phyloP scores from a whole-genome alignment of 805 yeast species.

The Kazachstania kunashirensis region DNA sequence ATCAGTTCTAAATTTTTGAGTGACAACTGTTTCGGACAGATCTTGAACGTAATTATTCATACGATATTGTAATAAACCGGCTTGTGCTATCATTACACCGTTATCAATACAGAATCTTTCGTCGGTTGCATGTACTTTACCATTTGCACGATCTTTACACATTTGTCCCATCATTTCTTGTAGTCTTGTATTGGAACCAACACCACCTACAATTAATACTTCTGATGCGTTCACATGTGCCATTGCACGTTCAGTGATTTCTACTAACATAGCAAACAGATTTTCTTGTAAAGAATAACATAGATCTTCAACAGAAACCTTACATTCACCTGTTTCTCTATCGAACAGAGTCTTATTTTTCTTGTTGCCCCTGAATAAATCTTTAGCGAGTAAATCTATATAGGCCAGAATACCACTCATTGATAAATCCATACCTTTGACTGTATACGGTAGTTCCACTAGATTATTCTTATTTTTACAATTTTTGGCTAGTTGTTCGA shows the following conservation, averaged over 20 bases:
- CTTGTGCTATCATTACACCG: conserved; percentile 98
- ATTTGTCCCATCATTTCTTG: conserved; percentile 96
- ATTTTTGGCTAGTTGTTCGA: conserved; percentile 82
- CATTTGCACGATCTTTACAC: conserved; percentile 77
- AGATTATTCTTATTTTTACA: conserved; percentile 38
- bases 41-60: conserved; percentile 56
- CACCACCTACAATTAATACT: conserved; percentile 95
- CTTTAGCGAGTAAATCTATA: conserved; percentile 72
- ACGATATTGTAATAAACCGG: conserved; percentile 79
- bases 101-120: conserved; percentile 95
- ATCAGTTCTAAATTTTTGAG: conserved; percentile 90
- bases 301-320: conserved; percentile 71
- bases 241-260: conserved; percentile 96
- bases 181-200: conserved; percentile 86
- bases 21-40: conserved; percentile 67
- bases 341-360: conserved; percentile 33
- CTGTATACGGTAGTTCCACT: conserved; percentile 86
- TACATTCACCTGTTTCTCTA: conserved; percentile 34
- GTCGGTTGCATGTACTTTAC: conserved; percentile 88
- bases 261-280: conserved; percentile 90
- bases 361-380: conserved; percentile 41
- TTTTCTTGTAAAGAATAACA: conserved; percentile 92
- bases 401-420: conserved; percentile 92
- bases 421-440: conserved; percentile 95
- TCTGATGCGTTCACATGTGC: conserved; percentile 88